Conservation (phyloP, 2,329 filamentous ascomycete species). For the Corniculantispora saksenae region DNA sequence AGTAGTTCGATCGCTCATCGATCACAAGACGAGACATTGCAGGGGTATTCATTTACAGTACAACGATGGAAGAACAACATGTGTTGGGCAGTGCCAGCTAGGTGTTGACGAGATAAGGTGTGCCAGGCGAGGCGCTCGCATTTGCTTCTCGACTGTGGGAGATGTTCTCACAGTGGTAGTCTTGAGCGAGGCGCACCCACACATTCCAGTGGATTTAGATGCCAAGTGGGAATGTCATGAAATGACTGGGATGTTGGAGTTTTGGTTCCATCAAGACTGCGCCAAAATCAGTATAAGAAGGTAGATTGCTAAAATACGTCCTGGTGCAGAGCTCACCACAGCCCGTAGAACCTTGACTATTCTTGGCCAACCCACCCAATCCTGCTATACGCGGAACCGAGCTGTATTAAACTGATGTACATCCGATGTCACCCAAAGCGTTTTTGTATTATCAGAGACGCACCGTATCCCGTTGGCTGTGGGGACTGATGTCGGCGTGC, state of each 20-base stretch:
- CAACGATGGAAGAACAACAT: background rate
- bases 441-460: no score
- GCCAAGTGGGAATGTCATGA: background rate
- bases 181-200: background rate
- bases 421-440: no score
- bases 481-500: no score
- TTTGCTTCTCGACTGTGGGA: background rate
- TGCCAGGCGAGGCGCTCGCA: background rate
- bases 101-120: slow-evolving; percentile 1
- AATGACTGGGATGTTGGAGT: slow-evolving; percentile 2
- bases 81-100: slow-evolving; percentile 10
- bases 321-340: no score
- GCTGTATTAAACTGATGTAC: no score
- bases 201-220: background rate
- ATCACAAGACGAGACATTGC: slow-evolving; percentile 3
- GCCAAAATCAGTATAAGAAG: background rate
- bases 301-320: no score
- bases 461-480: no score
- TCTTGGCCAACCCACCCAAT: no score
- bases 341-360: no score
- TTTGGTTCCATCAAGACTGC: background rate
- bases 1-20: background rate
- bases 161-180: background rate
- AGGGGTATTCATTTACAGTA: slow-evolving; percentile 6
- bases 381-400: no score